phyloP scores from a whole-genome alignment of 306 rosid species.

The Leucaena leucocephala region DNA sequence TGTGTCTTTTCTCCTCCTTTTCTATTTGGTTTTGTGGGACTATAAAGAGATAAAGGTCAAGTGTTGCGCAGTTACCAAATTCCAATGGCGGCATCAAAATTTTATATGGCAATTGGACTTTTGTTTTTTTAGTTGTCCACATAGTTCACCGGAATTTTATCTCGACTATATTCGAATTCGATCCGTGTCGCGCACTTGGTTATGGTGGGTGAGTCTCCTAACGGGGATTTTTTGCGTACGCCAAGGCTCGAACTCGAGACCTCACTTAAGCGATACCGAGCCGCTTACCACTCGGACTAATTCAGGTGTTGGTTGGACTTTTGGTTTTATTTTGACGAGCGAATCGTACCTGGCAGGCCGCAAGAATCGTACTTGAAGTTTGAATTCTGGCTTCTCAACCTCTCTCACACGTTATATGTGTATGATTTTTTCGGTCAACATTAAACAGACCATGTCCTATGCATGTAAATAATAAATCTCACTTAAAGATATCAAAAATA shows the following conservation, averaged over 20 bases:
- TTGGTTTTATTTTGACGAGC: background rate
- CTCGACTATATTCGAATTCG: too few species aligned
- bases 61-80: background rate
- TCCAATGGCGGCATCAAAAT: background rate
- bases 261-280: too few species aligned
- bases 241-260: too few species aligned
- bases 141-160: too few species aligned
- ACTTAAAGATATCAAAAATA: too few species aligned
- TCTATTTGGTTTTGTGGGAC: background rate
- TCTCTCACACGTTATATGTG: background rate
- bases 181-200: too few species aligned
- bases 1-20: background rate
- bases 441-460: background rate
- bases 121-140: too few species aligned
- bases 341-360: slow-evolving; percentile 1
- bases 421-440: background rate
- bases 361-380: too few species aligned
- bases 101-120: background rate
- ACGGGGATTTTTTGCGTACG: too few species aligned
- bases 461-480: background rate
- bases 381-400: background rate
- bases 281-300: too few species aligned
- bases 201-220: too few species aligned
- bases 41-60: background rate
- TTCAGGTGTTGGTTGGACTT: too few species aligned